Base-by-base conservation (phyloP, 2,329 filamentous ascomycete species). In the Penicillium sp. region DNA sequence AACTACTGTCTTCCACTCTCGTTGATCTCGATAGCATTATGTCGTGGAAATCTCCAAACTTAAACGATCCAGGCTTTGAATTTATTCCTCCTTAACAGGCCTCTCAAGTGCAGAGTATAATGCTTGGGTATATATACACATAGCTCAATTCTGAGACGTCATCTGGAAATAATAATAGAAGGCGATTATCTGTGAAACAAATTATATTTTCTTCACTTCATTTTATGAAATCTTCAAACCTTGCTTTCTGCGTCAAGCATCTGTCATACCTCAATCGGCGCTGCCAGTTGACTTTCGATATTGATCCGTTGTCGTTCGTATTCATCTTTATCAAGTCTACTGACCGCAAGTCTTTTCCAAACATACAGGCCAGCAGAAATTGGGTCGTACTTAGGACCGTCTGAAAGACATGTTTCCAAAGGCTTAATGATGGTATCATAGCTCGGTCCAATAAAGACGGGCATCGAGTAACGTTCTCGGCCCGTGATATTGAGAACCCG, bases 281-380 rank as follows among this genome's bases (percentile, higher is more conserved):
- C 9, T 56, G 30, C 28, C 20, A 56, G 21, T 16, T 56, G 21
- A 18, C 38, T 56, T 43, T 56, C 54, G 38, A 56, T 56, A 24
- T 52, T 52, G 3, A 40, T 33, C 1, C 16, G 47, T 46, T 52
- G 54, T 20, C 47, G 52, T 24, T 56, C 54, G 18, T 52, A 56
- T 14, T 56, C 54, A 24, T 47, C 54, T 12, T 52, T 56, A 20
- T 47, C 54, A 11, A 56, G 47, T 4, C 54, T 51, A 20, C 54
- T 56, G 26, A 56, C 43, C 7, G 54, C 54, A 40, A 56, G 54
- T 21, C 54, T 28, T 46, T 56, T 56, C 54, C 54, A 56, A 51
- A 56, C 54, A 52, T 56, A 56, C 5, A 56, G 47, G 16, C 47
- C 54, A 14, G 54, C 54, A 11, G 47, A 45, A n/a, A 56, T 51